Evolutionary conservation across 371 early-diverging fungal species (phyloP), one percentile per base, ranked within the genome.

Genomic region (Apophysomyces ossiformis): DNA sequence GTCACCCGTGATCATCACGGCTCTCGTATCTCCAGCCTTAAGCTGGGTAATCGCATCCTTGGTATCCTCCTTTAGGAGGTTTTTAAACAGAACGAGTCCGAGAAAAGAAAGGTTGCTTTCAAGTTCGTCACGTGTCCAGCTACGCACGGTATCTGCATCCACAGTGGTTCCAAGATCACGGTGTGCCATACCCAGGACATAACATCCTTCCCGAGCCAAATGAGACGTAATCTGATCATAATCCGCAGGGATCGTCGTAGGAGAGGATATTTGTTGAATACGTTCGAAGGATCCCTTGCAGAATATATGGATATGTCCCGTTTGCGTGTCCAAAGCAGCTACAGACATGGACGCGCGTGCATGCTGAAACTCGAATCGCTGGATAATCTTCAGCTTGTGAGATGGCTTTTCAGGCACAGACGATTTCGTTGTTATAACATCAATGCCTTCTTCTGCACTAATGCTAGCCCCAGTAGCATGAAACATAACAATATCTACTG

Each of bases 1-100:
- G 69, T 99, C 99, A 4, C 99, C 99, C 0, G 99, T 97, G 36
- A 95, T 90, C 95, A 99, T 97, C 16, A 89, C 85, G 8, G 86
- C 84, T 5, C 87, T 79, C 16, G 96, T 85, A 41, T 92, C 92
- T 1, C 94, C 95, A 4, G 75, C 73, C 54, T 88, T 87, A 39
- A 97, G 87, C 62, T 87, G 85, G 5, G 72, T 65, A 38, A 97
- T 86, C 1, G 92, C 92, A 5, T 71, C 73, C 1, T 70, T 68
- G 0, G 95, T 90, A 64, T 92, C 93, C 11, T 71, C 73, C 71
- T 95, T 96, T 16, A 95, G 77, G 68, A 87, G 74, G 75, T 96
- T 96, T 57, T 89, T 85, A 76, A 97, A 95, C 47, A 96, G 78
- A 2, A 95, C 69, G 38, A 96, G 81, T 11, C 91, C 90, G 9